A percentile compares a stretch with the other conserved stretches of the same genome.
phyloP scores from a whole-genome alignment of 495 filamentous ascomycete genomes.

The Xanthoparmelia taractica region DNA sequence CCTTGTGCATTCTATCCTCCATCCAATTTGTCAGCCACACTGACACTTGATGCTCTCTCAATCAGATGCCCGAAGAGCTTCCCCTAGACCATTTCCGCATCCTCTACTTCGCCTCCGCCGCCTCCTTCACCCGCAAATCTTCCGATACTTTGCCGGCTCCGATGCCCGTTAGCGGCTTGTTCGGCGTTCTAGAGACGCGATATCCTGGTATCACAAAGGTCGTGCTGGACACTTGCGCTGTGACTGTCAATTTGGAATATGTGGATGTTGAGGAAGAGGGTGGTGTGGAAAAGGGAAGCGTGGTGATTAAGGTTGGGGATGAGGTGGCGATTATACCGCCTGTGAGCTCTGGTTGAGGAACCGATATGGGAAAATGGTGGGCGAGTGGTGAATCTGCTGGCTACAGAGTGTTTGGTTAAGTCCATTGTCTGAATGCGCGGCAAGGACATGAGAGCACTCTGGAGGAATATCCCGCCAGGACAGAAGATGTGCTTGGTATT shows the following conservation, averaged over 20 bases:
- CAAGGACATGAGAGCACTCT: not conserved
- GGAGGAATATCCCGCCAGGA: not conserved
- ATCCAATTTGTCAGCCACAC: not conserved
- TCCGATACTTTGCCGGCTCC: conserved; percentile 69
- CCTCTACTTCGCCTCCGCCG: conserved; percentile 80
- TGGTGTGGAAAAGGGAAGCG: conserved; percentile 28
- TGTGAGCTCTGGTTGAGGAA: conserved; percentile 68
- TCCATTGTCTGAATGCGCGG: not conserved
- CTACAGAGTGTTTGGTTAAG: not conserved
- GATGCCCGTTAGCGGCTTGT: conserved; percentile 57
- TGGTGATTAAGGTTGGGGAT: conserved; percentile 64
- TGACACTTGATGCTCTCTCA: not conserved
- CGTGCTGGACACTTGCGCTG: conserved; percentile 66
- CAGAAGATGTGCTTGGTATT: not conserved
- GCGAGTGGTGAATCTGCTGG: too few relatives aligned
- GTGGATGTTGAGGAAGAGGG: conserved; percentile 55
- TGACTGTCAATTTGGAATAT: conserved; percentile 85
- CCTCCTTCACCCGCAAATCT: conserved; percentile 62
- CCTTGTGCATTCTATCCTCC: conserved; percentile 22
- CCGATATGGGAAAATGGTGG: not conserved
- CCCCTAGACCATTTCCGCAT: conserved; percentile 61
- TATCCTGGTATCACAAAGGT: conserved; percentile 73
- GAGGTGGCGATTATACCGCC: conserved; percentile 95
- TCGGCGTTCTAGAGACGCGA: conserved; percentile 59
- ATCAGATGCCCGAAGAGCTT: conserved; percentile 31